Base-by-base conservation (phyloP, 805 yeast species). In the Saccharomycopsis capsularis region DNA sequence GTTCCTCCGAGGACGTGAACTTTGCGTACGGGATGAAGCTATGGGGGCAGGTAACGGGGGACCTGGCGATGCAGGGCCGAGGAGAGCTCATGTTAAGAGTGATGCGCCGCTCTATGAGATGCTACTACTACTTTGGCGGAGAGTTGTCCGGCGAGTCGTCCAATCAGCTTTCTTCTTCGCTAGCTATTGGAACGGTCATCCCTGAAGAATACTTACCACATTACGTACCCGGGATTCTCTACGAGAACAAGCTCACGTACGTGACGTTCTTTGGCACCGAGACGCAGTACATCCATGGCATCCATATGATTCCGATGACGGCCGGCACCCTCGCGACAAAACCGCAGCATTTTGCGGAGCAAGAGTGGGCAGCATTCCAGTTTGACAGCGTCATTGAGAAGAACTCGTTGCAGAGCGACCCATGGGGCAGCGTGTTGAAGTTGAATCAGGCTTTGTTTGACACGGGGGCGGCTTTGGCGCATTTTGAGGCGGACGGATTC, bases 291-390 rank as follows among this genome's bases (percentile, higher is more conserved):
- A 82, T 81, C 44, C 87, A 83, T 56, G 91, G 91, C 2, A 83
- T 83, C 51, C 88, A 84, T 61, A 84, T 83, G 89, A 60, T 84
- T 37, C 90, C 90, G 16, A 72, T 82, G 16, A 81, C 86, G 0
- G 81, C 88, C 1, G 68, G 79, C 4, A 78, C 85, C 4, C 74
- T 82, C 0, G 78, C 71, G 56, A 70, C 82, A 11, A 68, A 88
- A 58, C 62, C 67, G 1, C 70, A 74, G 2, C 60, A 60, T 2
- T 83, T 78, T 64, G 82, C 75, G 2, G 57, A 65, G 52, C 76
- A 81, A 57, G 88, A 82, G 63, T 82, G 86, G 85, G 23, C 63
- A 66, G 55, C 68, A 69, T 7, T 73, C 68, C 55, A 67, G 65
- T 50, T 50, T 22, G 24, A 18, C 9, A 27, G 21, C 2, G 11